These are phyloP conservation scores for Chytriomyces confervae DNA, from an alignment of 192 early-diverging fungal species.

Conservation along the genomic window DNA sequence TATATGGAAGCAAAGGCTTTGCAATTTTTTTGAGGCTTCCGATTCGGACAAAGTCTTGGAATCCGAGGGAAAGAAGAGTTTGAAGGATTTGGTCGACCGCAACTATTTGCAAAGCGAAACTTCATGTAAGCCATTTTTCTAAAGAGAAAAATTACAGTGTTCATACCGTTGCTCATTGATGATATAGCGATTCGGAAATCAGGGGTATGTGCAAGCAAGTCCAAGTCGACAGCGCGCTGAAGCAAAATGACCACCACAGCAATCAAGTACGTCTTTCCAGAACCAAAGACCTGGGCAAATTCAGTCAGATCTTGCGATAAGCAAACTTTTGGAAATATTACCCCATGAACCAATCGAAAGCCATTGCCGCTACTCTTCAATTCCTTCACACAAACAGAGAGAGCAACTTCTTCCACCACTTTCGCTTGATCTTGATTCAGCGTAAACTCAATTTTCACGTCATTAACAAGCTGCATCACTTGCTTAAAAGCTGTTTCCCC, in stretches of 20 bases:
- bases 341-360: slow-evolving; percentile 46
- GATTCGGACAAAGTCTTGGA: slow-evolving; percentile 53
- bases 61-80: slow-evolving; percentile 42
- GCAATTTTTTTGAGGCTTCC: slow-evolving; percentile 60
- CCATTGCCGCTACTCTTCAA: neutral
- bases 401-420: slow-evolving; percentile 24
- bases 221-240: slow-evolving; percentile 25
- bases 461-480: slow-evolving; percentile 29
- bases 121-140: neutral
- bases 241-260: slow-evolving; percentile 50
- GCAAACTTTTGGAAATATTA: neutral
- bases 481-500: neutral
- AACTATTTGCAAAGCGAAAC: slow-evolving; percentile 37
- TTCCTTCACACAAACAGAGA: neutral
- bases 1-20: slow-evolving; percentile 52
- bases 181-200: slow-evolving; percentile 44
- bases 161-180: slow-evolving; percentile 56
- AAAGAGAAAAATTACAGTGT: neutral
- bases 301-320: neutral
- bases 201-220: slow-evolving; percentile 28
- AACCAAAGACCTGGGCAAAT: slow-evolving; percentile 45
- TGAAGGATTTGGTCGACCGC: slow-evolving; percentile 57
- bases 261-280: slow-evolving; percentile 55
- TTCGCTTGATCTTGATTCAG: slow-evolving; percentile 47
- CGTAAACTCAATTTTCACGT: slow-evolving; percentile 20